These are phyloP conservation scores for Calonectria henricotiae DNA, from an alignment of 2,329 filamentous ascomycete genomes.

Conservation along the genomic window DNA sequence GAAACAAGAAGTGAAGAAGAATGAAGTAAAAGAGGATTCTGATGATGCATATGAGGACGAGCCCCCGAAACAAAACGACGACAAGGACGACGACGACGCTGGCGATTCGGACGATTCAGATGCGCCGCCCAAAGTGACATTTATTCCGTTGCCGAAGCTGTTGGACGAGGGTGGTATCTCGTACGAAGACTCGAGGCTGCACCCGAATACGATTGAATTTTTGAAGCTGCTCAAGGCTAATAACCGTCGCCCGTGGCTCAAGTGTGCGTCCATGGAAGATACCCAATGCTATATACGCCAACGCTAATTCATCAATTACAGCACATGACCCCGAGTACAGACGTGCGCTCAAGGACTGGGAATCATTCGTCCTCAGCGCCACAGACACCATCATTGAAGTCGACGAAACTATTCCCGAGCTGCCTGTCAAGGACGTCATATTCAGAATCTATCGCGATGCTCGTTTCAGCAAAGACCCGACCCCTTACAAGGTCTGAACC, in stretches of 20 bases:
- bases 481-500: slow-evolving; percentile 84
- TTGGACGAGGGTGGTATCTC: slow-evolving; percentile 57
- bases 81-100: slow-evolving; percentile 43
- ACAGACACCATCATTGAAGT: slow-evolving; percentile 79
- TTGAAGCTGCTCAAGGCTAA: slow-evolving; percentile 73
- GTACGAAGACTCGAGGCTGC: slow-evolving; percentile 70
- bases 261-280: slow-evolving; percentile 60
- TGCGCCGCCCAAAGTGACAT: slow-evolving; percentile 56
- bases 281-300: not conserved
- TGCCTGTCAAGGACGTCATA: slow-evolving; percentile 88
- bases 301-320: slow-evolving; percentile 55
- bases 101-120: slow-evolving; percentile 55
- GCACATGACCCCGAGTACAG: slow-evolving; percentile 87
- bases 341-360: slow-evolving; percentile 84
- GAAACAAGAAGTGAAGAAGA: not conserved
- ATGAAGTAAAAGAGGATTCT: slow-evolving; percentile 42
- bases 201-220: slow-evolving; percentile 73
- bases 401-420: slow-evolving; percentile 88
- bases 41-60: slow-evolving; percentile 53
- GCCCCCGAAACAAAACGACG: slow-evolving; percentile 47
- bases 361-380: slow-evolving; percentile 82
- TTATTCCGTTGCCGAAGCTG: slow-evolving; percentile 59
- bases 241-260: slow-evolving; percentile 74
- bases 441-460: slow-evolving; percentile 92
- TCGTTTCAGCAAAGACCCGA: slow-evolving; percentile 86